These are phyloP conservation scores for Massariosphaeria phaeospora DNA, from an alignment of 495 filamentous ascomycete genomes.

Conservation along the genomic window DNA sequence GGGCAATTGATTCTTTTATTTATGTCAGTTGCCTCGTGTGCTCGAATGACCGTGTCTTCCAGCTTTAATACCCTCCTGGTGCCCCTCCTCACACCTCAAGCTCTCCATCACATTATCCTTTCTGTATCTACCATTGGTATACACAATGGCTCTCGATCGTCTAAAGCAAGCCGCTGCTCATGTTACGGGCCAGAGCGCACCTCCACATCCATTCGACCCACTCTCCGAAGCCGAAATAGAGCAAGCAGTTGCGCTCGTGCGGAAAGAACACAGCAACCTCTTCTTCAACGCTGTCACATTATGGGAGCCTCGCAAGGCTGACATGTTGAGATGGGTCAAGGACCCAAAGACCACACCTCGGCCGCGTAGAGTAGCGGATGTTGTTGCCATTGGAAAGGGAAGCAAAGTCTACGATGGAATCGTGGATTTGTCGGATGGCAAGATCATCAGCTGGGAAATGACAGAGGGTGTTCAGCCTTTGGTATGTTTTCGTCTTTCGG, in stretches of 20 bases:
- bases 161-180: conserved; percentile 65
- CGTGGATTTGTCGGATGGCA: conserved; percentile 67
- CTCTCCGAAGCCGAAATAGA: conserved; percentile 75
- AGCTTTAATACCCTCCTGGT: conserved; percentile 17
- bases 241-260: conserved; percentile 61
- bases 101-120: not conserved
- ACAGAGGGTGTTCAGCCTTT: conserved; percentile 80
- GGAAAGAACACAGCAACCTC: conserved; percentile 64
- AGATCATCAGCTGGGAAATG: conserved; percentile 70
- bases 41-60: not conserved
- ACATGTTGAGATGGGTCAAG: conserved; percentile 79
- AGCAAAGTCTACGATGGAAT: conserved; percentile 81
- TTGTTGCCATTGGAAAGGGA: conserved; percentile 77
- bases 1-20: conserved; percentile 8
- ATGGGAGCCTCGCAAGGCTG: conserved; percentile 78
- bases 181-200: conserved; percentile 51
- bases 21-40: conserved; percentile 12
- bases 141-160: conserved; percentile 61
- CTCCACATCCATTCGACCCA: conserved; percentile 81
- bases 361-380: conserved; percentile 71
- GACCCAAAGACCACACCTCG: conserved; percentile 56
- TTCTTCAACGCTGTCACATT: conserved; percentile 89
- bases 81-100: conserved; percentile 5
- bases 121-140: not conserved
- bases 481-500: conserved; percentile 43